Evolutionary conservation across 192 early-diverging fungal genomes (phyloP).

Genomic region (Entrophospora sp.): DNA sequence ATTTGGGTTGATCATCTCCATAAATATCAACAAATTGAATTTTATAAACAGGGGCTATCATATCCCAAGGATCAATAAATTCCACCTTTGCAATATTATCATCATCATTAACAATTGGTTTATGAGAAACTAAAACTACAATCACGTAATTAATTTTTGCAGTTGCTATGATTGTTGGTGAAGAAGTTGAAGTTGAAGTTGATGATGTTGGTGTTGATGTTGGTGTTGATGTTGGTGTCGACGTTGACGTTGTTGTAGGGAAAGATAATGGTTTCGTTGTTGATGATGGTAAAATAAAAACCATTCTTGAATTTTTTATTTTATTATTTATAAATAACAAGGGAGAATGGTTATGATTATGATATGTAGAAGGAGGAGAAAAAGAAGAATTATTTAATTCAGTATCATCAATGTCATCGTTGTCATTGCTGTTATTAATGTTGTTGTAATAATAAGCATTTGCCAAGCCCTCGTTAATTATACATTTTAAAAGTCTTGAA

Average conservation of each 20-base stretch:
- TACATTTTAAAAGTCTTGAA: slow-evolving; percentile 47
- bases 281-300: slow-evolving; percentile 24
- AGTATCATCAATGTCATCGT: slow-evolving; percentile 17
- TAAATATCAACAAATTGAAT: not conserved
- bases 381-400: slow-evolving; percentile 4
- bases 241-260: too few relatives aligned
- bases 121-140: slow-evolving; percentile 20
- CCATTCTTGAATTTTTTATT: too few relatives aligned
- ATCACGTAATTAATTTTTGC: slow-evolving; percentile 22
- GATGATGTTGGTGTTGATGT: too few relatives aligned
- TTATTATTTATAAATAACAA: too few relatives aligned
- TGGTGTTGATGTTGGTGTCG: too few relatives aligned
- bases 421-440: not conserved
- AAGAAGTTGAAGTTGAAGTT: too few relatives aligned
- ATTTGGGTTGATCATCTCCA: too few relatives aligned
- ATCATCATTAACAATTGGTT: slow-evolving; percentile 23
- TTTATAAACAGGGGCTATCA: slow-evolving; percentile 22
- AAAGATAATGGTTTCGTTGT: too few relatives aligned
- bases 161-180: too few relatives aligned
- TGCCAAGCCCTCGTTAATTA: slow-evolving; percentile 47
- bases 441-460: slow-evolving; percentile 29
- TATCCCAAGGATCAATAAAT: slow-evolving; percentile 29
- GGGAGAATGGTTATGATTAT: too few relatives aligned
- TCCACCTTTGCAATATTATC: slow-evolving; percentile 17
- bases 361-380: too few relatives aligned